phyloP scores from a whole-genome alignment of 2,329 filamentous ascomycete species.

The Sporothrix dimorphospora region DNA sequence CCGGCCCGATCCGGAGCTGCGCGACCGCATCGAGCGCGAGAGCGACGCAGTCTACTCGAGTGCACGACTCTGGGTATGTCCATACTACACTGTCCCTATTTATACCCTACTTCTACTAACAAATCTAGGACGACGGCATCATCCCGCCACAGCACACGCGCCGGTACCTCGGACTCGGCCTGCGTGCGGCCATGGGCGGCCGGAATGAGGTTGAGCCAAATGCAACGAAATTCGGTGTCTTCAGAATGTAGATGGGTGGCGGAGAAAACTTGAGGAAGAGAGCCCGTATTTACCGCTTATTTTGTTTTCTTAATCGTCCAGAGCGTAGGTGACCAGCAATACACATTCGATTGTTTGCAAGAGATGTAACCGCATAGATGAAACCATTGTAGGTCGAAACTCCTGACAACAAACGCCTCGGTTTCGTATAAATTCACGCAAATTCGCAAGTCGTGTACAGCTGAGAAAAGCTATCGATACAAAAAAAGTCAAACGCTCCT shows the following conservation, averaged over 20 bases:
- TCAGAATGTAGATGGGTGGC: slow-evolving; percentile 67
- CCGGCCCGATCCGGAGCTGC: slow-evolving; percentile 74
- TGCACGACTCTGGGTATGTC: slow-evolving; percentile 80
- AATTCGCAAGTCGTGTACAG: not conserved
- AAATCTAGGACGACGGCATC: slow-evolving; percentile 68
- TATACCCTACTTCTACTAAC: not conserved
- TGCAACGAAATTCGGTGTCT: slow-evolving; percentile 75
- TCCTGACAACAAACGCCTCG: too few relatives aligned
- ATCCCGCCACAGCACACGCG: slow-evolving; percentile 78
- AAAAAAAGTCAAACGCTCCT: not conserved
- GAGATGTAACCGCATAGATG: too few relatives aligned
- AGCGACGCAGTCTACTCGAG: slow-evolving; percentile 87
- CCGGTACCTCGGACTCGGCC: slow-evolving; percentile 70
- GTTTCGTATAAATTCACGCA: too few relatives aligned
- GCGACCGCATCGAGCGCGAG: slow-evolving; percentile 83
- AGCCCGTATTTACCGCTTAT: not conserved
- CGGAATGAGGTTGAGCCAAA: slow-evolving; percentile 63
- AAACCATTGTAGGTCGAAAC: too few relatives aligned
- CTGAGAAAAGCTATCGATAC: not conserved
- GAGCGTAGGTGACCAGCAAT: not conserved
- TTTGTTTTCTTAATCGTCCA: not conserved
- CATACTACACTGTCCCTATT: too few relatives aligned
- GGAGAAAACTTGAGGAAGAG: not conserved
- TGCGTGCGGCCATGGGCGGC: slow-evolving; percentile 72
- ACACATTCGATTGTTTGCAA: not conserved